These are phyloP conservation scores for Neoboletus brunneissimus DNA, from an alignment of 768 basidiomycete species.

Conservation along the genomic window DNA sequence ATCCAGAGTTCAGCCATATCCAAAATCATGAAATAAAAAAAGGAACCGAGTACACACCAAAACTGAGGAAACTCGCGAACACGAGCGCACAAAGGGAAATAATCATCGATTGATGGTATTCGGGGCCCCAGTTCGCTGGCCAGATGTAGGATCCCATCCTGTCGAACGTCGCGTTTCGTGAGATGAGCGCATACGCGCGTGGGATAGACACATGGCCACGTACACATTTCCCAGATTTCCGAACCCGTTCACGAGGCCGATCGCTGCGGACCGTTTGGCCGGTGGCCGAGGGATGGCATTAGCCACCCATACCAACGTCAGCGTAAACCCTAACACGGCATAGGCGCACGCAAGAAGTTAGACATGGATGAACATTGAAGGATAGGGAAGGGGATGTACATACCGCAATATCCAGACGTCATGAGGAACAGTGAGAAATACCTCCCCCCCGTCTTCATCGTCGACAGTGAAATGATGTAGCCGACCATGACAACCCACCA, in stretches of 20 bases:
- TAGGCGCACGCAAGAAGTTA: not conserved
- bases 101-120: slow-evolving; percentile 61
- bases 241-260: slow-evolving; percentile 59
- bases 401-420: slow-evolving; percentile 51
- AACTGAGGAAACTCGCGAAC: slow-evolving; percentile 32
- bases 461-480: slow-evolving; percentile 58
- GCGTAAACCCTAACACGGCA: slow-evolving; percentile 33
- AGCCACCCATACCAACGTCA: slow-evolving; percentile 60
- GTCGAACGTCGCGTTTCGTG: not conserved
- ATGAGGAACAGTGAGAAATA: slow-evolving; percentile 66
- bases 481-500: slow-evolving; percentile 64
- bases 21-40: not conserved
- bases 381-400: not conserved
- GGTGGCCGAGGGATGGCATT: slow-evolving; percentile 61
- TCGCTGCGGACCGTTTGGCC: slow-evolving; percentile 51
- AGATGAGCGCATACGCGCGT: not conserved
- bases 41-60: slow-evolving; percentile 30
- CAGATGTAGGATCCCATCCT: slow-evolving; percentile 65
- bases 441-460: slow-evolving; percentile 48
- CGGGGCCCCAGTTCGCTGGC: slow-evolving; percentile 57
- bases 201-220: slow-evolving; percentile 15
- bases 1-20: too few species aligned
- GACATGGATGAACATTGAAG: not conserved
- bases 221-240: slow-evolving; percentile 60
- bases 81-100: slow-evolving; percentile 43